These are phyloP conservation scores for Penicillium paxilli DNA, from an alignment of 495 filamentous ascomycete genomes.

Conservation along the genomic window DNA sequence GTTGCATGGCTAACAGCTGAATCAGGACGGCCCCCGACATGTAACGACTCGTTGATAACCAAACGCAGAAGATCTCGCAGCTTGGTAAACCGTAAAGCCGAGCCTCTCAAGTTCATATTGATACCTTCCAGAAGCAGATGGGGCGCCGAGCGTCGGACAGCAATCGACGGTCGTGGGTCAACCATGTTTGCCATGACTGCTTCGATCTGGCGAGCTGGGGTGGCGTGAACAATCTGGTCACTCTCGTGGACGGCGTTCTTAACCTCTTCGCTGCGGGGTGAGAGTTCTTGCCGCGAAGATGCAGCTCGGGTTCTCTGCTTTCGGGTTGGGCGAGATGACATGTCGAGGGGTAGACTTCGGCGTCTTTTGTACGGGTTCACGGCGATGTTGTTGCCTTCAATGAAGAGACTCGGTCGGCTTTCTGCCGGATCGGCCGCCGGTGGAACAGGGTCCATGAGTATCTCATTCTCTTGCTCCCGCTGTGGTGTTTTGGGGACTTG, in stretches of 20 bases:
- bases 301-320: conserved; percentile 43
- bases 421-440: conserved; percentile 22
- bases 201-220: conserved; percentile 40
- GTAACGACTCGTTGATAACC: conserved; percentile 69
- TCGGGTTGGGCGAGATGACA: conserved; percentile 25
- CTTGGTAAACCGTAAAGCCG: conserved; percentile 57
- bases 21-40: conserved; percentile 73
- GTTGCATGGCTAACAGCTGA: conserved; percentile 61
- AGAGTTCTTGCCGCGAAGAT: conserved; percentile 40
- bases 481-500: conserved; percentile 65
- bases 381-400: conserved; percentile 46
- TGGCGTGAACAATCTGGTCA: conserved; percentile 45
- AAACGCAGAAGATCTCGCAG: conserved; percentile 66
- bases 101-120: conserved; percentile 36
- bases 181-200: conserved; percentile 44
- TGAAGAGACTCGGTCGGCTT: conserved; percentile 39
- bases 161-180: conserved; percentile 41
- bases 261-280: conserved; percentile 50
- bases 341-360: conserved; percentile 44
- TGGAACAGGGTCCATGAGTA: conserved; percentile 24
- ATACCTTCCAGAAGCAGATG: conserved; percentile 47
- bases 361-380: conserved; percentile 52
- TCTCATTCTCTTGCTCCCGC: conserved; percentile 38
- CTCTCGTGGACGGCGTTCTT: conserved; percentile 53
- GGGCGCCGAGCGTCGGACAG: conserved; percentile 41